Evolutionary conservation across 75 land plant genomes (phyloP).

Genomic region (Cupressus sempervirens): DNA sequence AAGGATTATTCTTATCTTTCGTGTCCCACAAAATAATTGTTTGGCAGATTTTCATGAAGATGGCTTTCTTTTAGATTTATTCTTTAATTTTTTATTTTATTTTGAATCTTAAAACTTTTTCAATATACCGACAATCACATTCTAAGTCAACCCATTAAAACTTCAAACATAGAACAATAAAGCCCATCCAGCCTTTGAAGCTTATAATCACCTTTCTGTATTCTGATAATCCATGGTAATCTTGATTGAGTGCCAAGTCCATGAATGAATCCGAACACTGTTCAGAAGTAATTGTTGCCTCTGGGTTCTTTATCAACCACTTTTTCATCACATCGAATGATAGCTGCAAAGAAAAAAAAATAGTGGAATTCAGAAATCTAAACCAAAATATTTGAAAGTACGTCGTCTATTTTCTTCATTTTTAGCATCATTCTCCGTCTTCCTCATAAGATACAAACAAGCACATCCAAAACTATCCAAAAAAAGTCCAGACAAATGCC

Average conservation of each 20-base stretch:
- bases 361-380: not conserved
- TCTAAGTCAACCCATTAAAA: too few species aligned
- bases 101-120: not conserved
- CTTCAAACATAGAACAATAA: too few species aligned
- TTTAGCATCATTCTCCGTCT: not conserved
- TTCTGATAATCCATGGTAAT: slow-evolving; percentile 20
- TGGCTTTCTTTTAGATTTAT: too few species aligned
- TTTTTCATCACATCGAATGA: slow-evolving; percentile 24
- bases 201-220: slow-evolving; percentile 33
- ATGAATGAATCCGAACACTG: slow-evolving; percentile 13
- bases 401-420: not conserved
- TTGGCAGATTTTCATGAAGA: not conserved
- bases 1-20: too few species aligned
- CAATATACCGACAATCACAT: not conserved
- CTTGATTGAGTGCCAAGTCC: slow-evolving; percentile 33
- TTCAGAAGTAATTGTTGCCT: slow-evolving; percentile 22
- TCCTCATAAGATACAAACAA: too few species aligned
- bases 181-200: too few species aligned
- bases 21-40: too few species aligned
- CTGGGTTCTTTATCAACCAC: slow-evolving; percentile 44
- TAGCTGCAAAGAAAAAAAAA: not conserved
- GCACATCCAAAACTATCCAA: too few species aligned
- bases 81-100: too few species aligned
- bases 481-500: too few species aligned
- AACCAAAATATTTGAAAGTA: too few species aligned